A percentile compares a stretch with the other conserved stretches of the same genome.
phyloP scores from a whole-genome alignment of 441 rosid genomes.

The Pelargonium myrrhifolium region DNA sequence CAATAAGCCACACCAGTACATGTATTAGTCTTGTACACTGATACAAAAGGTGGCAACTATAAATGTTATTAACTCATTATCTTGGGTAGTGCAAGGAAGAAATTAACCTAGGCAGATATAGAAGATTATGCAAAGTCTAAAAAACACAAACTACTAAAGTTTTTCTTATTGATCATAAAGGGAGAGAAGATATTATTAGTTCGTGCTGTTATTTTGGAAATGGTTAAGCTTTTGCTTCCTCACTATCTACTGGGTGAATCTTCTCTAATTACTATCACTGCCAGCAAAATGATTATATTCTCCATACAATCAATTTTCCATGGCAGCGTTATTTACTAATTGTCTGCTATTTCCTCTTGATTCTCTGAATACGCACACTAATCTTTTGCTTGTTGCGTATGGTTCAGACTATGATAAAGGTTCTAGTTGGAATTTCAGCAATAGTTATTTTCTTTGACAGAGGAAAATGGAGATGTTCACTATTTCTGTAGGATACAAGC shows the following conservation, averaged over 20 bases:
- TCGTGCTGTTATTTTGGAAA: background rate
- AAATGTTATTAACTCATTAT: background rate
- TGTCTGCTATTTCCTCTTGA: background rate
- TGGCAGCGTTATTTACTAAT: background rate
- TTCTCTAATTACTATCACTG: background rate
- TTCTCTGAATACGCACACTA: background rate
- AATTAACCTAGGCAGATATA: background rate
- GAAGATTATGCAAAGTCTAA: background rate
- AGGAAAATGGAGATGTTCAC: background rate
- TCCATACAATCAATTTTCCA: background rate
- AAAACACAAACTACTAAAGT: background rate
- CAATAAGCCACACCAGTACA: background rate
- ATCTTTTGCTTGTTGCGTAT: background rate
- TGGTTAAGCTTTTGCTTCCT: background rate
- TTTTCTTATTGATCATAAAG: background rate
- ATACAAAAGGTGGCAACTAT: background rate
- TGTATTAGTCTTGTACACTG: background rate
- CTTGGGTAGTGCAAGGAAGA: background rate
- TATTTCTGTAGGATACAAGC: background rate
- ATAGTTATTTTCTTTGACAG: background rate
- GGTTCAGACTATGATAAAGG: background rate
- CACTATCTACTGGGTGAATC: background rate
- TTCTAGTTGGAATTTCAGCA: background rate
- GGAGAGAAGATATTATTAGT: background rate
- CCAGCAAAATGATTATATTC: background rate